Percentiles rank a stretch among this genome's conserved stretches.
phyloP scores from a whole-genome alignment of 345 rosid species.

The Eucalyptus curtisii region DNA sequence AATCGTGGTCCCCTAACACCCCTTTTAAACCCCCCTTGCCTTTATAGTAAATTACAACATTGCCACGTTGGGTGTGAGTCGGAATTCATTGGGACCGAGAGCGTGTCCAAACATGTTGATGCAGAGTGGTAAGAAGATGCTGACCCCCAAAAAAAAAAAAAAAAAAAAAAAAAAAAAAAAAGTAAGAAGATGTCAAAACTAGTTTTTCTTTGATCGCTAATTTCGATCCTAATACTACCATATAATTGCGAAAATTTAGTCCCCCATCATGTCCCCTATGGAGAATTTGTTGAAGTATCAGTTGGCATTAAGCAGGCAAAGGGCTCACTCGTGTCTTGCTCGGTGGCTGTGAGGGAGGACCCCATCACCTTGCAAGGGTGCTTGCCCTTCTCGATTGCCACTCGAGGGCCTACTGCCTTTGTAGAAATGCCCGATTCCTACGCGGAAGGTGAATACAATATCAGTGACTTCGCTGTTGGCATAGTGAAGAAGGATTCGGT shows the following conservation, averaged over 20 bases:
- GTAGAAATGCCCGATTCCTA: conserved; percentile 96
- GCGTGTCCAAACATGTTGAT: neutral
- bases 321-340: no score
- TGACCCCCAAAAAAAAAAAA: no score
- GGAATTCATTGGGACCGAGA: neutral
- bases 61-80: neutral
- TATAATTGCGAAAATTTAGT: neutral
- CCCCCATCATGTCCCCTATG: neutral
- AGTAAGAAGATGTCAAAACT: neutral
- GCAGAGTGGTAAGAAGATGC: neutral
- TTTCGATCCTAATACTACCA: neutral
- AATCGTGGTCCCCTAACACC: neutral
- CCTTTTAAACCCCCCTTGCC: neutral
- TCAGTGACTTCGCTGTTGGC: conserved; percentile 91
- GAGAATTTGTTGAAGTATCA: neutral
- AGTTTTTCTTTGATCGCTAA: neutral
- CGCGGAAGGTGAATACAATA: conserved; percentile 70
- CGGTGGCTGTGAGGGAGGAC: no score
- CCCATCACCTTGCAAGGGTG: no score
- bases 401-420: neutral
- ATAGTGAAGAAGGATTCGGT: conserved; percentile 63
- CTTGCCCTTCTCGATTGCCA: no score
- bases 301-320: no score
- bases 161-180: no score
- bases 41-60: neutral